phyloP scores from a whole-genome alignment of 116 monocot species.

The Papilionanthe hybrid region DNA sequence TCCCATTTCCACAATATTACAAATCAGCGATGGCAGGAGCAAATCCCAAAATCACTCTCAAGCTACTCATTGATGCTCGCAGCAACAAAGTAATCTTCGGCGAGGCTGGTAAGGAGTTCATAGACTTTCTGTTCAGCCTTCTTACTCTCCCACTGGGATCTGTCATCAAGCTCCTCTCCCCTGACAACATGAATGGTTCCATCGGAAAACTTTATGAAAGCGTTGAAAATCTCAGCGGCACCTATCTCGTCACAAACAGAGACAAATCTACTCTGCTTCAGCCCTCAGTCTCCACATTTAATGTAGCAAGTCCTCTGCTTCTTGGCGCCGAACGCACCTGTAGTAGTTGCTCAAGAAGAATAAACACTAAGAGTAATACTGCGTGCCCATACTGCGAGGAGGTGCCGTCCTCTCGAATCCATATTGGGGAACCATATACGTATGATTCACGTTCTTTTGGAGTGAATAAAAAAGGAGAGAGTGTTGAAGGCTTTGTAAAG shows the following conservation, averaged over 20 bases:
- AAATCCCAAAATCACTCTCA: neutral
- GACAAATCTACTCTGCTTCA: constrained; percentile 1
- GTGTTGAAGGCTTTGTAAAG: constrained; percentile 1
- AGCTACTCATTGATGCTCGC: constrained; percentile 8
- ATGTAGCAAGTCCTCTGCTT: neutral
- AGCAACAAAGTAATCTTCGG: constrained; percentile 21
- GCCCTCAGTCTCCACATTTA: neutral
- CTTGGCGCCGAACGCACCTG: neutral
- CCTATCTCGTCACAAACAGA: neutral
- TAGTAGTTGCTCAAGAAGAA: neutral
- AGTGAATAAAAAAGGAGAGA: neutral
- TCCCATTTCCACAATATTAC: no score
- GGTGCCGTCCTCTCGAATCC: no score
- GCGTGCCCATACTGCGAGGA: neutral
- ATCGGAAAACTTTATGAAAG: constrained; percentile 10
- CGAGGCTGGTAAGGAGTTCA: constrained; percentile 25
- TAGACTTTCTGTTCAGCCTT: constrained; percentile 29
- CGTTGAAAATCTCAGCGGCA: neutral
- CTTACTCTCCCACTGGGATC: constrained; percentile 14
- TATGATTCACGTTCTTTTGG: neutral
- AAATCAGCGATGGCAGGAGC: neutral
- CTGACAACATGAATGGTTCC: neutral
- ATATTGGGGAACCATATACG: neutral
- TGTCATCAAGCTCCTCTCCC: neutral
- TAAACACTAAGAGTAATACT: neutral